Evolutionary conservation across 129 eudicot species (phyloP), one percentile per base, ranked within the genome.

Genomic region (Pulicaria dysenterica): DNA sequence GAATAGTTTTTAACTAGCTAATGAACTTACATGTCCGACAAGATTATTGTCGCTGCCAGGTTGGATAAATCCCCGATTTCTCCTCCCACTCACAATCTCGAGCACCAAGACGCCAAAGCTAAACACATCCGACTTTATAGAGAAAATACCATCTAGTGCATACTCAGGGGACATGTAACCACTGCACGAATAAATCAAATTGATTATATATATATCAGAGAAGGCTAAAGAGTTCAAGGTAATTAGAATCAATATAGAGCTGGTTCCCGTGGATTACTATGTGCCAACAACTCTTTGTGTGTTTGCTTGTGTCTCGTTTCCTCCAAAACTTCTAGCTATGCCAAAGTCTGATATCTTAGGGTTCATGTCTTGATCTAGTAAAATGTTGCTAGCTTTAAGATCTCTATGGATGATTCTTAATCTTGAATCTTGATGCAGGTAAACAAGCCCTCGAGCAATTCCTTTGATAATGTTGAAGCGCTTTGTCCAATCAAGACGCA

Each of bases 81-180:
- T 74, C 59, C 60, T 80, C 55, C 76, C 80, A 19, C 80, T 80
- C n/a, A 80, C 76, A 36, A 58, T 67, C 79, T 79, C 83, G 5
- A 79, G 50, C 49, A 73, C 71, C 65, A 79, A 73, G 5, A 79
- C 79, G 4, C 83, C 79, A 42, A 79, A 79, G 31, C 83, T 79
- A 31, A 73, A 79, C 13, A 73, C 79, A 15, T 79, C 83, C 12
- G 79, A 79, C 59, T 79, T 79, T 4, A 67, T 69, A 10, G 83
- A 79, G 58, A 79, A 79, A 60, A 58, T 7, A 16, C 83, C 83
- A 58, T 73, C 70, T 41, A 67, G 8, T 41, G 79, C 75, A 43
- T 79, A 79, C 83, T 79, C 83, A 0, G 83, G 83, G 12, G 83
- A 49, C 83, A 79, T 79, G 75, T 73, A 79, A 48, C 84, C 84